Conservation (phyloP, 2,329 filamentous ascomycete species). For the Calonectria ilicicola region DNA sequence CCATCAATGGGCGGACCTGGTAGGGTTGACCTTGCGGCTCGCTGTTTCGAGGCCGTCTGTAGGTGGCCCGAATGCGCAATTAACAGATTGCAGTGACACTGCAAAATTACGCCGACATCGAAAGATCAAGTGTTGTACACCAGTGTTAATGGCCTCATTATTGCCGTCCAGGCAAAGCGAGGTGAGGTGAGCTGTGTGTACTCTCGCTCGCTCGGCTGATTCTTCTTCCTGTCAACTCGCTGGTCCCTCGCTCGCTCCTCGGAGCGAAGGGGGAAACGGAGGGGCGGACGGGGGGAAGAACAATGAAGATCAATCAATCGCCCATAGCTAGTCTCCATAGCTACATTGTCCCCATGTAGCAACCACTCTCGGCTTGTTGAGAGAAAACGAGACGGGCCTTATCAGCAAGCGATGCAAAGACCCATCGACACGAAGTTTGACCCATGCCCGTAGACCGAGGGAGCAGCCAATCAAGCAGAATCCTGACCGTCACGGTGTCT, state of each 20-base stretch:
- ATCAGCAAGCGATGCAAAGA: not conserved
- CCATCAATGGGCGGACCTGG: not conserved
- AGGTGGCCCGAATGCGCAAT: not conserved
- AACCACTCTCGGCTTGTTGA: not conserved
- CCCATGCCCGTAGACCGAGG: conserved; percentile 2
- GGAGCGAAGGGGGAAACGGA: not conserved
- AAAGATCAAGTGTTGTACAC: not conserved
- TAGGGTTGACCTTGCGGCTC: not conserved
- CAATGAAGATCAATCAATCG: not conserved
- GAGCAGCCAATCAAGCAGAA: not conserved
- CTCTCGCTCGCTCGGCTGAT: not conserved
- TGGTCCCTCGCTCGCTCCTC: not conserved
- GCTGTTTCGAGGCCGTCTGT: not conserved
- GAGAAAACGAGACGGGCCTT: not conserved
- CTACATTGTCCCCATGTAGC: no score
- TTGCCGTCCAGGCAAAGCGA: not conserved
- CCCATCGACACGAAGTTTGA: not conserved
- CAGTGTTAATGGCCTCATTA: not conserved
- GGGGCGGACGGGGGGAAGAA: not conserved
- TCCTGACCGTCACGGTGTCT: not conserved
- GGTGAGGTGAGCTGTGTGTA: not conserved
- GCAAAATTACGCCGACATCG: not conserved
- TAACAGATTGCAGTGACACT: not conserved
- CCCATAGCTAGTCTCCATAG: no score
- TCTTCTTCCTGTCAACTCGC: not conserved